Base-by-base conservation (phyloP, 2,329 filamentous ascomycete species). In the Coleophoma crateriformis region DNA sequence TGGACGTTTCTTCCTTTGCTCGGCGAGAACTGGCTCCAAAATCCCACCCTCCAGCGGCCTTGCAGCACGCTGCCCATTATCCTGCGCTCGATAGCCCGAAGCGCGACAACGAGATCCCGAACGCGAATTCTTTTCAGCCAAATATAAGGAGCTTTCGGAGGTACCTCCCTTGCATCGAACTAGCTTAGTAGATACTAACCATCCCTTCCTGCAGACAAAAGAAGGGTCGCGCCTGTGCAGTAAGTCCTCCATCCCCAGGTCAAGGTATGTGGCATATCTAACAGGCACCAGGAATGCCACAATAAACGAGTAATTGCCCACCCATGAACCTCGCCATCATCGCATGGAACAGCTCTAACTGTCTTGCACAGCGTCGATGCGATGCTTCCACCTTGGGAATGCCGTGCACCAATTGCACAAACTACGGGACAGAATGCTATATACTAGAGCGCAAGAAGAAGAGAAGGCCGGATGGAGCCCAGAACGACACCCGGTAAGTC, bases 401-500 rank as follows among this genome's bases (percentile, higher is more conserved):
- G 19, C 83, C 83, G 35, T 87, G 83, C 70, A 87, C 84, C 54
- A 87, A 87, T 67, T 87, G 83, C 62, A 83, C 85, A 56, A 83
- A 84, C 58, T 87, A 87, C 67, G 81, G 78, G 53, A 86, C 87
- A 65, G 83, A 87, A 68, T 87, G 83, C 72, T 81, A 79, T 63
- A 87, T 87, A 56, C 83, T 83, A n/a, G 77, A 81, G 3, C 83
- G 83, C 20, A 86, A 86, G 70, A 72, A 83, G 57, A 87, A 87
- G 69, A 85, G 85, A 72, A 81, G 78, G 17, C 20, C 20, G 11
- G 35, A 27, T 15, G 19, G 12, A 17, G 13, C 33, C 20, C 15
- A 11, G 11, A 34, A 46, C 13, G 22, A 46, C 8, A 37, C 7
- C 27, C 2, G 34, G 15, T 7, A 14, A 13, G 17, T 7, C 15